These are phyloP conservation scores for Dioscorea cayenensis DNA, from an alignment of 116 monocot species.

Conservation along the genomic window DNA sequence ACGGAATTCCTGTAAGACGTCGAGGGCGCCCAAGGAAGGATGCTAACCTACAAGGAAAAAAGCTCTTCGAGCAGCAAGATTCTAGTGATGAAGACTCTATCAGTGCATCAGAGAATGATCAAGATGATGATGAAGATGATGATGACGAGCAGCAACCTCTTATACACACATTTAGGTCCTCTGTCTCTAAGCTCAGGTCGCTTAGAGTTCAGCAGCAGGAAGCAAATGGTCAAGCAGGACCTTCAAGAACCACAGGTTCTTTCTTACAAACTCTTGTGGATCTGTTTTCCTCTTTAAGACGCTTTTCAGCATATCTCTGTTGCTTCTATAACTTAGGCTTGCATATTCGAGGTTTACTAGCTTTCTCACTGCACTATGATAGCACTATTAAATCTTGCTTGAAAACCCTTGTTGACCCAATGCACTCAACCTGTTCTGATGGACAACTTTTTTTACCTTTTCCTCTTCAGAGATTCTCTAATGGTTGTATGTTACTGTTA, in stretches of 20 bases:
- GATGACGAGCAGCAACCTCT: constrained; percentile 71
- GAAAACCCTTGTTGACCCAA: no score
- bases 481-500: no score
- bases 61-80: constrained; percentile 61
- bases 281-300: no score
- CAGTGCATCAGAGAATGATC: constrained; percentile 59
- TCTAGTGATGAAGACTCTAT: constrained; percentile 84
- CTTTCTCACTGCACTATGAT: no score
- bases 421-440: no score
- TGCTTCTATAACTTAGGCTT: no score
- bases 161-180: constrained; percentile 57
- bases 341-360: no score
- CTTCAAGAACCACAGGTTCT: constrained; percentile 17
- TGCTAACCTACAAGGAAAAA: constrained; percentile 56
- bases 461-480: no score
- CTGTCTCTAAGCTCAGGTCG: constrained; percentile 63
- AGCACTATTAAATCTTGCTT: no score
- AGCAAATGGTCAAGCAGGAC: constrained; percentile 27
- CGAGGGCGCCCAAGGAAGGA: constrained; percentile 77
- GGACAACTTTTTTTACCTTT: no score
- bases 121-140: constrained; percentile 47
- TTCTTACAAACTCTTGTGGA: background rate
- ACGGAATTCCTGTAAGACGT: constrained; percentile 43
- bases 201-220: constrained; percentile 47
- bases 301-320: no score